Conservation (phyloP, 495 filamentous ascomycete genomes). For the Penicillium silybi region DNA sequence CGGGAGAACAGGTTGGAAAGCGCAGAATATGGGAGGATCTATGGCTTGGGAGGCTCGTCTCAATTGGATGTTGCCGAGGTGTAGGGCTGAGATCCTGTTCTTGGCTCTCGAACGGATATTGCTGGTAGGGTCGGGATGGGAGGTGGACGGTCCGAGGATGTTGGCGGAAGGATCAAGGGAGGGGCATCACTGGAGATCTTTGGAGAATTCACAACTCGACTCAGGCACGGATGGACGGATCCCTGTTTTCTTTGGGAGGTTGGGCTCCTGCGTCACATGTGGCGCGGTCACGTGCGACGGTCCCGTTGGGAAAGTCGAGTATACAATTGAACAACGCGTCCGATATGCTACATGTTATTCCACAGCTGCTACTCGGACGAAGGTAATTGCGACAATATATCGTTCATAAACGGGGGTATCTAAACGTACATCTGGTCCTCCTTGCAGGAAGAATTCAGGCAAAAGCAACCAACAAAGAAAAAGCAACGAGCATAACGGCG, state of each 20-base stretch:
- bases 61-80: background rate
- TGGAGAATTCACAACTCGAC: background rate
- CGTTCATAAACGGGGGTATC: constrained; percentile 22
- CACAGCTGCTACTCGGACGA: background rate
- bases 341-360: background rate
- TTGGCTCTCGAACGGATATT: background rate
- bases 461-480: constrained; percentile 6
- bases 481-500: constrained; percentile 1
- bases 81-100: background rate
- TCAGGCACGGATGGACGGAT: constrained; percentile 3
- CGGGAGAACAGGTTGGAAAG: background rate
- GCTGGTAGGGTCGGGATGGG: background rate
- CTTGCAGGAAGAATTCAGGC: constrained; percentile 6
- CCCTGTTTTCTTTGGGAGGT: constrained; percentile 2
- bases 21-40: background rate
- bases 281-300: background rate
- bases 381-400: background rate
- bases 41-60: background rate
- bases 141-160: background rate
- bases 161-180: background rate
- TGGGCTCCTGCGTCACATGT: constrained; percentile 7
- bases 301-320: background rate
- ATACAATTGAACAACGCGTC: background rate
- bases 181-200: background rate
- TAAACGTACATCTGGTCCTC: constrained; percentile 22